phyloP scores from a whole-genome alignment of 176 grass and related monocot genomes.

The Dactylis glomerata region DNA sequence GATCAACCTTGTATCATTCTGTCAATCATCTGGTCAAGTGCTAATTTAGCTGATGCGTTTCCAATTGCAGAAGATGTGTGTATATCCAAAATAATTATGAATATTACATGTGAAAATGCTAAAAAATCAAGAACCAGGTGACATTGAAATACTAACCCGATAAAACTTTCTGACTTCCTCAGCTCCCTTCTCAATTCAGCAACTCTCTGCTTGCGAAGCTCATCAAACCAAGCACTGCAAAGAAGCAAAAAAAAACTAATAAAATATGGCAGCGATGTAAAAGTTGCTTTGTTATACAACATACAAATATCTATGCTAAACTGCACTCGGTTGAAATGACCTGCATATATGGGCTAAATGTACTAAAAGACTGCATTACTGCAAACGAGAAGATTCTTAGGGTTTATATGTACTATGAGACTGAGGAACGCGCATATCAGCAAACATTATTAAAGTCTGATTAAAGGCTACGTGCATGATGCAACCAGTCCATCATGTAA shows the following conservation, averaged over 20 bases:
- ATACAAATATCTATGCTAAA: slow-evolving; percentile 8
- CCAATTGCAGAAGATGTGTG: background rate
- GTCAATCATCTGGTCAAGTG: background rate
- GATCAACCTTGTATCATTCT: background rate
- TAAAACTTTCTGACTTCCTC: slow-evolving; percentile 74
- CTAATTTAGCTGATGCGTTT: background rate
- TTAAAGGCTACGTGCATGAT: background rate
- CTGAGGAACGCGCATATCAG: too few relatives aligned
- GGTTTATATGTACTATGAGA: too few relatives aligned
- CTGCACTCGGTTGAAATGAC: background rate
- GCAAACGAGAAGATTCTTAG: background rate
- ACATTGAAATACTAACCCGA: slow-evolving; percentile 57
- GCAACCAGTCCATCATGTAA: background rate
- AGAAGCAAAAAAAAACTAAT: slow-evolving; percentile 26
- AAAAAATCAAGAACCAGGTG: background rate
- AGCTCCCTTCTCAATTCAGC: slow-evolving; percentile 73
- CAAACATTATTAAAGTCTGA: background rate
- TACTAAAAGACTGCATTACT: background rate
- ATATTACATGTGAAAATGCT: slow-evolving; percentile 17
- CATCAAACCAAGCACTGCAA: slow-evolving; percentile 84
- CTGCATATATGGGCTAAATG: background rate
- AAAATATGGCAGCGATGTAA: background rate
- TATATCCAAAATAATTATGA: slow-evolving; percentile 6
- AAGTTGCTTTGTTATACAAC: background rate
- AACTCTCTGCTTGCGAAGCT: slow-evolving; percentile 81